Evolutionary conservation across 1,284 basidiomycete species (phyloP), one percentile per base, ranked within the genome.

Genomic region (Cryptococcus sp.): DNA sequence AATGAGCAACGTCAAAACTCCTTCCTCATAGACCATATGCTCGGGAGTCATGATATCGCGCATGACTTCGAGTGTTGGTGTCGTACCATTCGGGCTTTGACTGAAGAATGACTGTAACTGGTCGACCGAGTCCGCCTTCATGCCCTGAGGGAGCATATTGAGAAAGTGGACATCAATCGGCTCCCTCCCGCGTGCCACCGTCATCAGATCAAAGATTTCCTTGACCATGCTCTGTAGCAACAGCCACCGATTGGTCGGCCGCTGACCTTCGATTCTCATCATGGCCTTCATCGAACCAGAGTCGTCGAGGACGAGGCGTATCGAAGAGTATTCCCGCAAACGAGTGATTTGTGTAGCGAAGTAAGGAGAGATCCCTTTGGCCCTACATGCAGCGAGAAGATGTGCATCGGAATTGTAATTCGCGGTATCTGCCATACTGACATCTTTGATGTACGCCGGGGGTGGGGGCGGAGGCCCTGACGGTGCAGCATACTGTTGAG

Each of bases 231-330:
- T 53, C 43, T 62, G 58, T 5, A 62, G 47, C 37, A 60, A 44
- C 46, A 49, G 46, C 61, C 61, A 62, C 34, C 61, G 58, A 4
- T 53, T 58, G 43, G 46, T 53, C 7, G 50, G 55, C 14, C 36
- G 44, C 48, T 60, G 57, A 3, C 60, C 60, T 23, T 53, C 43
- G 15, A 62, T 52, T 49, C 57, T 57, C 33, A 62, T 41, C 58
- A 60, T 62, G 13, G 61, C 56, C 46, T 62, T 62, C 61, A 62
- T 62, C 15, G 53, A 56, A 14, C 61, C 61, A 4, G 58, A 60
- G 37, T 62, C 61, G 50, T 62, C 61, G 7, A 62, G 56, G 13
- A 62, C 58, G 4, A 62, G 56, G 13, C 61, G 49, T 33, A 62
- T 58, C 3, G 56, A 55, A 6, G 61, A 59, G 52, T 59, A 62